phyloP scores from a whole-genome alignment of 208 protist species.

The Trypanosoma lewisi region DNA sequence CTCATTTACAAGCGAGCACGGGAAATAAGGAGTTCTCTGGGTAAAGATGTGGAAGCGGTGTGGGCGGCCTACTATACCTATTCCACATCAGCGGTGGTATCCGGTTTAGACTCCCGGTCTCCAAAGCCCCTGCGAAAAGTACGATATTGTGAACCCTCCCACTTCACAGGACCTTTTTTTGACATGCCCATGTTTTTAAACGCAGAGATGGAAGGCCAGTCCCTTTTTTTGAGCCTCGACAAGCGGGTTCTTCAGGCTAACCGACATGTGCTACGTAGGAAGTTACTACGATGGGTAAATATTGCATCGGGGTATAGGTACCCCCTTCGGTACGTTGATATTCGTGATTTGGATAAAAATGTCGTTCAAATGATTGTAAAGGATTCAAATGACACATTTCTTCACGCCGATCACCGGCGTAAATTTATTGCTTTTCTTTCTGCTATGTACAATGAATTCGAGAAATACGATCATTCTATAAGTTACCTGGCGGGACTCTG shows the following conservation, averaged over 20 bases:
- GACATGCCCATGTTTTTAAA: constrained; percentile 83
- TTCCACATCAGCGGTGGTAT: neutral
- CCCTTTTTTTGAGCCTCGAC: constrained; percentile 74
- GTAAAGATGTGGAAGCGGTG: constrained; percentile 42
- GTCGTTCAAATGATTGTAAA: constrained; percentile 88
- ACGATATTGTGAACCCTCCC: constrained; percentile 62
- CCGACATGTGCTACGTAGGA: constrained; percentile 47
- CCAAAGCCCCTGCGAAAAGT: constrained; percentile 12
- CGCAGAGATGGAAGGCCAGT: constrained; percentile 61
- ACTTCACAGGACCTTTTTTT: constrained; percentile 82
- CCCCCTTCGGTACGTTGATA: constrained; percentile 71
- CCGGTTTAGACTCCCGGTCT: neutral
- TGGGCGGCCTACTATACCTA: constrained; percentile 47
- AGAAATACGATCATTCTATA: constrained; percentile 85
- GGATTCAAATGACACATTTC: constrained; percentile 85
- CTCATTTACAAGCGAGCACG: constrained; percentile 61
- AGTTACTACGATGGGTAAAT: constrained; percentile 65
- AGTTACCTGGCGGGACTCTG: constrained; percentile 86
- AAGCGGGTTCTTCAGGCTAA: constrained; percentile 69
- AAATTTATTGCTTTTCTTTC: constrained; percentile 80
- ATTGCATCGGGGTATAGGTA: constrained; percentile 52
- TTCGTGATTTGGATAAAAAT: constrained; percentile 80
- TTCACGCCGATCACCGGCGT: constrained; percentile 59
- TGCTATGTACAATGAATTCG: constrained; percentile 83
- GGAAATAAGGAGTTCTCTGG: constrained; percentile 41